Conservation (phyloP, 768 basidiomycete genomes). For the Auriscalpium vulgare region DNA sequence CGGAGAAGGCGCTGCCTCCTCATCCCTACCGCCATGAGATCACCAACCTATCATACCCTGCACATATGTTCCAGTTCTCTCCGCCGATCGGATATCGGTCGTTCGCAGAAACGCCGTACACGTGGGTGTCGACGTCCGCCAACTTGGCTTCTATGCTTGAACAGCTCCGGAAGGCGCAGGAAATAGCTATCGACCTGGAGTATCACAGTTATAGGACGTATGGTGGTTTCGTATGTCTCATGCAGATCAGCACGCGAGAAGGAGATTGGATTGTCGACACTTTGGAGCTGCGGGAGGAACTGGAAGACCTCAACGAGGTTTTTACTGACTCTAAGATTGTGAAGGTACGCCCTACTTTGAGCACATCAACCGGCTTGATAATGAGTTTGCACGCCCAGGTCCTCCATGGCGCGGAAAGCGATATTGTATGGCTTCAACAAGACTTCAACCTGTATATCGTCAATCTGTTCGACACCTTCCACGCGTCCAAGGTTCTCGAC, state of each 20-base stretch:
- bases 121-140: conserved; percentile 56
- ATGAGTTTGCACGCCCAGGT: conserved; percentile 40
- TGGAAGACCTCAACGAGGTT: conserved; percentile 71
- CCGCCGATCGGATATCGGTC: conserved; percentile 46
- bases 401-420: conserved; percentile 91
- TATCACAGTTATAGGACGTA: conserved; percentile 87
- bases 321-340: conserved; percentile 80
- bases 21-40: conserved; percentile 91
- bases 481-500: conserved; percentile 84
- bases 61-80: conserved; percentile 49
- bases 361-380: not conserved
- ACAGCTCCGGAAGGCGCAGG: conserved; percentile 53
- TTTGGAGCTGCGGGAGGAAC: conserved; percentile 62
- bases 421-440: conserved; percentile 94
- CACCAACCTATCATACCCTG: conserved; percentile 60
- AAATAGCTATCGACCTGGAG: conserved; percentile 92
- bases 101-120: conserved; percentile 61
- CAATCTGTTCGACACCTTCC: conserved; percentile 95
- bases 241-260: conserved; percentile 82
- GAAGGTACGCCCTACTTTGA: conserved; percentile 48
- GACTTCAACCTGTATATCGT: conserved; percentile 93
- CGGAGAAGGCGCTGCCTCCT: conserved; percentile 13
- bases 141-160: conserved; percentile 57
- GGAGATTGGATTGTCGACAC: conserved; percentile 87
- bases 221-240: conserved; percentile 82